Evolutionary conservation across 805 yeast genomes (phyloP), one percentile per base, ranked within the genome.

Genomic region (Maudiozyma pseudohumilis): DNA sequence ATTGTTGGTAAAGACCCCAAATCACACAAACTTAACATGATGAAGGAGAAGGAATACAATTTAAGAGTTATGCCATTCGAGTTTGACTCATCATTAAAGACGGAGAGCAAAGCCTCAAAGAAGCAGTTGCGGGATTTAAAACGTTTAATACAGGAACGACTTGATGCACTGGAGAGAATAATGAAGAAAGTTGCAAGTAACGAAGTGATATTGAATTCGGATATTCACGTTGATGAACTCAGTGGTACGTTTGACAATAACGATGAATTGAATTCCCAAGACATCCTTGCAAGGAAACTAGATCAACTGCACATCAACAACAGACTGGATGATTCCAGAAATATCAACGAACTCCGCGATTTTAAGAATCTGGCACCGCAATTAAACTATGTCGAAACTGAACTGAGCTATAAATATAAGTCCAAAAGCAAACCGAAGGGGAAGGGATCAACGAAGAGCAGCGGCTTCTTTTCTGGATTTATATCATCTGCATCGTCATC

Each of bases 1-100:
- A 60, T 75, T 40, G 73, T 75, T 30, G 78, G 74, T 17, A 64
- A 69, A 38, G 63, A 65, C 38, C 41, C 48, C 20, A 48, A 41
- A 27, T 51, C 52, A 9, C 53, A 49, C 16, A 47, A 53, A 34
- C 42, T 59, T 11, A 56, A 53, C 21, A 52, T 64, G 13, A 48
- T 64, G 55, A 55, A 40, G 24, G 65, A 63, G 28, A 50, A 48
- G 16, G 65, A 62, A 25, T 63, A 61, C 39, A 53, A 59, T 24
- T 41, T 66, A 6, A 55, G 70, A 45, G 56, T 65, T 23, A 57
- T 65, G 30, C 70, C 70, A 6, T 64, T 62, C 47, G 66, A 64
- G 7, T 61, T 64, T 33, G 47, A 35, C 47, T 46, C 49, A 5
- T 39, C 47, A 15, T 28, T 39, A 7, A 30, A 40, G 7, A 38